Evolutionary conservation across 2,329 filamentous ascomycete genomes (phyloP), one percentile per base, ranked within the genome.

Genomic region (Elsinoe australis): DNA sequence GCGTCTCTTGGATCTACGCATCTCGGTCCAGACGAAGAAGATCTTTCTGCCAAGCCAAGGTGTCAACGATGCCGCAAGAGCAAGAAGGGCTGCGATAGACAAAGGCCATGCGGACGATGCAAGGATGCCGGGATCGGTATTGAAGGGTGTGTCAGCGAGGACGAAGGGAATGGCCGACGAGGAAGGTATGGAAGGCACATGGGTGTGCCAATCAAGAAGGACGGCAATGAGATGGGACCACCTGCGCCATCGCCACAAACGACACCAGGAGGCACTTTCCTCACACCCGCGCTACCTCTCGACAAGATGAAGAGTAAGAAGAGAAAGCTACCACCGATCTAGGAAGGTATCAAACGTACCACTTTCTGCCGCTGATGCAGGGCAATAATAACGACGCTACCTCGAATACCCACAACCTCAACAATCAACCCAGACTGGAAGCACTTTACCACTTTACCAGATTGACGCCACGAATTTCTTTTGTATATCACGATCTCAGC

Each of bases 41-140:
- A 95, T 50, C 71, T 96, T 15, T 95, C 90, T 0, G 89, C 85
- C 56, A 95, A 96, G 70, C 92, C 92, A 49, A 88, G 92, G 54
- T 98, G 92, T 73, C 92, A 98, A 66, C 85, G 92, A 51, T 98
- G 92, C 74, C 85, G 92, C 60, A 98, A 98, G 79, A 96, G 90
- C 71, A 98, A 98, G 76, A 98, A 98, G 71, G 92, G 92, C 9
- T 98, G 92, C 64, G 92, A 98, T 70, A 83, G 92, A 51, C 92
- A 96, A 68, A 83, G 92, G 31, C 92, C 92, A 21, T 98, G 92
- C 62, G 87, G 88, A 49, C 81, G 92, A 54, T 98, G 92, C 79
- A 87, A 88, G 65, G 92, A 98, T 68, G 92, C 92, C 34, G 92
- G 92, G 15, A 87, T 98, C 58, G 85, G 85, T 50, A 81, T 87